These are phyloP conservation scores for Macrophomina phaseolina DNA, from an alignment of 2,329 filamentous ascomycete genomes.

Conservation along the genomic window DNA sequence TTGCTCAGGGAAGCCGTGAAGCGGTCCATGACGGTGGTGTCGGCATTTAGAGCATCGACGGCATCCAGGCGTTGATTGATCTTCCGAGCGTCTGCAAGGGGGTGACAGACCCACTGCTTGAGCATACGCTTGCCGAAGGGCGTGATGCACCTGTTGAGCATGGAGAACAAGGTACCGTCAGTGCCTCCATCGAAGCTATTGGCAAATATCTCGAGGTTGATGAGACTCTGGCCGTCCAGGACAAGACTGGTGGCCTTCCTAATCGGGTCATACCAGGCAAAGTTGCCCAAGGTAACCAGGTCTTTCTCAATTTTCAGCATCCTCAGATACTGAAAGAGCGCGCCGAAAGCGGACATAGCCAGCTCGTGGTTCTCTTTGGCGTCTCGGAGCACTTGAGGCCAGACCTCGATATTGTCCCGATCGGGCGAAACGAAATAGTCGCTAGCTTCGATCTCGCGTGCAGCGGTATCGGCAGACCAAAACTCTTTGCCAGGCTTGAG, in stretches of 20 bases:
- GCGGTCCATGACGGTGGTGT: conserved; percentile 78
- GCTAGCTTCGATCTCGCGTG: conserved; percentile 78
- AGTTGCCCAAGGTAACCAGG: conserved; percentile 87
- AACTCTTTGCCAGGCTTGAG: conserved; percentile 88
- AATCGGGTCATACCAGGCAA: conserved; percentile 90
- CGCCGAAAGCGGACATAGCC: conserved; percentile 89
- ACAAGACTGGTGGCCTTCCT: conserved; percentile 87
- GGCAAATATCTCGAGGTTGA: conserved; percentile 96
- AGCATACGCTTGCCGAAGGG: conserved; percentile 97
- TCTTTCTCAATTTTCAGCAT: conserved; percentile 85
- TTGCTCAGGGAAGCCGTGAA: conserved; percentile 88
- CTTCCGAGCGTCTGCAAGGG: conserved; percentile 80
- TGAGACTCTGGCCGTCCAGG: conserved; percentile 92
- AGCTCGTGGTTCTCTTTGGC: conserved; percentile 74
- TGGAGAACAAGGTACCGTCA: conserved; percentile 86
- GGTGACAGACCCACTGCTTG: conserved; percentile 96
- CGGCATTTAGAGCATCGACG: conserved; percentile 88
- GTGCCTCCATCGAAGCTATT: conserved; percentile 86
- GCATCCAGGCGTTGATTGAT: conserved; percentile 96
- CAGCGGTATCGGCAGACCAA: conserved; percentile 82
- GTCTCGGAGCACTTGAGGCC: conserved; percentile 77
- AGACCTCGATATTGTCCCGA: conserved; percentile 66
- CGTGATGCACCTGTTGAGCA: conserved; percentile 93
- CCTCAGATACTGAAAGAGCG: conserved; percentile 83
- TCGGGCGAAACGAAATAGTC: conserved; percentile 75